Evolutionary conservation across 495 filamentous ascomycete genomes (phyloP), one percentile per base, ranked within the genome.

Genomic region (Penicillium maclennaniae): DNA sequence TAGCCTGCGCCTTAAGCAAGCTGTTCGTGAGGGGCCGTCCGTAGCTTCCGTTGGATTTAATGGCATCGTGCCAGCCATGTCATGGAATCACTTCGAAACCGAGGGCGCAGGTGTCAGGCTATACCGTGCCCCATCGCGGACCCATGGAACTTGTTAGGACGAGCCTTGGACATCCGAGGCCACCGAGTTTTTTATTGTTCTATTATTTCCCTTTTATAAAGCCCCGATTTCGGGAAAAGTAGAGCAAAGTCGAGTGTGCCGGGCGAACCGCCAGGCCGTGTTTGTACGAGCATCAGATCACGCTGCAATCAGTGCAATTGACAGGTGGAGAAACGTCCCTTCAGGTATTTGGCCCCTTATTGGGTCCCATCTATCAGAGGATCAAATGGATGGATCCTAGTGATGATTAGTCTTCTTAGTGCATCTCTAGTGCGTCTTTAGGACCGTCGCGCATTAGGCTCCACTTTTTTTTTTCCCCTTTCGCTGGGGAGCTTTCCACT

Each of bases 241-340:
- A 34, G 10, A 12, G 31, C 31, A 34, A 34, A 34, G 31, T 12
- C 10, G 2, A 14, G 2, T 2, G 15, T 12, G 31, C 31, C 31
- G 31, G 10, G 31, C 10, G 31, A 34, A 34, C 31, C 27, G 9
- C 3, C 31, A 10, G 14, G 16, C 38, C 38, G 38, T 40, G 38
- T 40, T 40, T 40, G 19, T 6, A 7, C 19, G 38, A 27, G 43
- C 15, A 25, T 21, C 9, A 14, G 42, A 41, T 45, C 49, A 42
- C 27, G 26, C 28, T 28, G 43, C 36, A 69, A 41, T 53, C 45
- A 46, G 43, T 41, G 49, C 49, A 42, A 45, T 56, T 45, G 55
- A 49, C 50, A 50, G 50, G 55, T 58, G 55, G 49, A 46, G 50
- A 49, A 42, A 34, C 37, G 38, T 28, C 17, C 41, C 34, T 9